These are phyloP conservation scores for Boletus vinaceobasis DNA, from an alignment of 768 basidiomycete species.

Conservation along the genomic window DNA sequence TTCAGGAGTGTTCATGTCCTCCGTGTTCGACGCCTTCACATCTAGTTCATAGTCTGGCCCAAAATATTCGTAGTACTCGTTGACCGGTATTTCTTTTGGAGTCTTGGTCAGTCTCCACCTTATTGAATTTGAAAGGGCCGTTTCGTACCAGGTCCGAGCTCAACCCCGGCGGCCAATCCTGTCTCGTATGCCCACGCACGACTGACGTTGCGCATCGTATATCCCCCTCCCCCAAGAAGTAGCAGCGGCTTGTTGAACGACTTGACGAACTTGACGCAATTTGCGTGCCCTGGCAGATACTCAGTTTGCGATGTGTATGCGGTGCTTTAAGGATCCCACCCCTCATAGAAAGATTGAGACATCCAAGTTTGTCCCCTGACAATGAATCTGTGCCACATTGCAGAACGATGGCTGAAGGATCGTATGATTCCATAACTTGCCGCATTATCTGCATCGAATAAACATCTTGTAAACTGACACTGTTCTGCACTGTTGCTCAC, in stretches of 20 bases:
- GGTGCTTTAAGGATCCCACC: conserved; percentile 39
- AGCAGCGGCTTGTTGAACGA: conserved; percentile 93
- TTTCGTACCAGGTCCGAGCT: conserved; percentile 72
- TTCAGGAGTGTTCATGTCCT: conserved; percentile 89
- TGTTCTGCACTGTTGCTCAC: conserved; percentile 43
- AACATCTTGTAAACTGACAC: neutral
- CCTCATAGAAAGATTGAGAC: conserved; percentile 94
- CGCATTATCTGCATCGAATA: conserved; percentile 68
- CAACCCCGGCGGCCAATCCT: conserved; percentile 95
- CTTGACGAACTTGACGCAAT: conserved; percentile 96
- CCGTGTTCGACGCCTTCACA: conserved; percentile 90
- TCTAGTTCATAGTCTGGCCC: conserved; percentile 96
- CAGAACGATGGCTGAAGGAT: conserved; percentile 91
- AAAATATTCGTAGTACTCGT: conserved; percentile 99
- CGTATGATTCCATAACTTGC: conserved; percentile 91
- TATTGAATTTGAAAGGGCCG: neutral
- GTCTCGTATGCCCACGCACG: conserved; percentile 98
- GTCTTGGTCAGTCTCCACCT: conserved; percentile 3
- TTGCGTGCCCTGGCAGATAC: conserved; percentile 73
- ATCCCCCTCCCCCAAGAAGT: conserved; percentile 94
- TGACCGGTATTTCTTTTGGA: conserved; percentile 86
- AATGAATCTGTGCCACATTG: conserved; percentile 98
- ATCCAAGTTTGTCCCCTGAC: conserved; percentile 93
- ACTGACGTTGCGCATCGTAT: conserved; percentile 97
- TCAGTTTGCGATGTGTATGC: neutral